phyloP scores from a whole-genome alignment of 345 rosid genomes.

The Aegle marmelos region DNA sequence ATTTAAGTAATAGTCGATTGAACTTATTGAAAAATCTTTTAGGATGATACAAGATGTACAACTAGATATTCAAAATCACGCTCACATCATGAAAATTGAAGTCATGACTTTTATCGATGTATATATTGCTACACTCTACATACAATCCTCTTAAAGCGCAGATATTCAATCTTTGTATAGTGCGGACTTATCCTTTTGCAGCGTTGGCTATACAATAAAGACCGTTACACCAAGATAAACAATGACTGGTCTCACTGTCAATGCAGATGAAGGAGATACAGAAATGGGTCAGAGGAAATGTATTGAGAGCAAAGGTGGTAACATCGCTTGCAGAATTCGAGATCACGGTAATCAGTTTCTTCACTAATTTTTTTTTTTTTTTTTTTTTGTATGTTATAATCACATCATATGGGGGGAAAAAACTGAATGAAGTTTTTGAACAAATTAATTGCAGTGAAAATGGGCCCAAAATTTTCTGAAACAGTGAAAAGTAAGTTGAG shows the following conservation, averaged over 20 bases:
- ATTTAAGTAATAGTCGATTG: too few species aligned
- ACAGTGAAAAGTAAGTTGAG: slow-evolving; percentile 43
- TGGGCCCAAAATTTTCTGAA: slow-evolving; percentile 31
- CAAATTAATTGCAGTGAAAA: slow-evolving; percentile 24
- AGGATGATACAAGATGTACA: too few species aligned
- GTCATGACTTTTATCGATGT: too few species aligned
- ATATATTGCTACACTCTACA: too few species aligned
- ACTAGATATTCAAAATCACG: too few species aligned
- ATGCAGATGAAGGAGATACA: slow-evolving; percentile 16
- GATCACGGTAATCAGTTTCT: slow-evolving; percentile 31
- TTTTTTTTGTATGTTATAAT: background rate
- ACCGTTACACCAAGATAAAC: too few species aligned
- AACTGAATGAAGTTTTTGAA: background rate
- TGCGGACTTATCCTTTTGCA: background rate
- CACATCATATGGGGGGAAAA: background rate
- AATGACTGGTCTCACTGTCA: background rate
- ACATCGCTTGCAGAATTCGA: slow-evolving; percentile 25
- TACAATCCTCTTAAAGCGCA: too few species aligned
- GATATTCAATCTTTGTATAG: background rate
- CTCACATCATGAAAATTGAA: too few species aligned
- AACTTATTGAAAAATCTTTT: too few species aligned
- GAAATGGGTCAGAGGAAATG: slow-evolving; percentile 9
- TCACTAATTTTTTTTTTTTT: background rate
- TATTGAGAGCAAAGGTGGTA: slow-evolving; percentile 16
- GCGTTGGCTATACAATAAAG: too few species aligned